phyloP scores from a whole-genome alignment of 345 rosid genomes.

The Aquilaria malaccensis region DNA sequence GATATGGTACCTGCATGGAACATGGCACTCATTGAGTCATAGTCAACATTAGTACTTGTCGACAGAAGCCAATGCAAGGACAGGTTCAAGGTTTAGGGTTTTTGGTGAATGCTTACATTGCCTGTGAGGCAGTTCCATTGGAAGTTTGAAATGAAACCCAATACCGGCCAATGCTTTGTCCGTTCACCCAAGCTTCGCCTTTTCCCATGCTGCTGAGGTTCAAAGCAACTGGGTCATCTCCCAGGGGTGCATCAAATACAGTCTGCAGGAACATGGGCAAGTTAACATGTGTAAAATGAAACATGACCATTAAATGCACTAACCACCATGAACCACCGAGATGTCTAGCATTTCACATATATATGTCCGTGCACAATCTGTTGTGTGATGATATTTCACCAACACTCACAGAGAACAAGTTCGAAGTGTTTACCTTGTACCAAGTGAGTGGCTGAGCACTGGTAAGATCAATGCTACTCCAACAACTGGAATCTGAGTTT shows the following conservation, averaged over 20 bases:
- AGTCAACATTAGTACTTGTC: neutral
- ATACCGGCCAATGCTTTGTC: conserved; percentile 74
- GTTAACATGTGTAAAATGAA: too few species aligned
- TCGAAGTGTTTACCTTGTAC: conserved; percentile 60
- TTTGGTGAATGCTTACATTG: conserved; percentile 30
- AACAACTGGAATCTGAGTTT: conserved; percentile 30
- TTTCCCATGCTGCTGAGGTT: conserved; percentile 71
- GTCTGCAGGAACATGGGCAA: conserved; percentile 29
- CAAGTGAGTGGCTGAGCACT: conserved; percentile 48
- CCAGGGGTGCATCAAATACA: conserved; percentile 48
- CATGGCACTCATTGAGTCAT: neutral
- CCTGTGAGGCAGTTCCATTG: conserved; percentile 56
- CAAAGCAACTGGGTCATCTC: conserved; percentile 46
- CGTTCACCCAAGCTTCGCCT: conserved; percentile 86
- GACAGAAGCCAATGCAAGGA: neutral
- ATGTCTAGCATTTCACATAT: neutral
- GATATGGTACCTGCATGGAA: conserved; percentile 54
- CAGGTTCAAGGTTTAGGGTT: too few species aligned
- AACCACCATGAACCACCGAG: too few species aligned
- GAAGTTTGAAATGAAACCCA: conserved; percentile 74
- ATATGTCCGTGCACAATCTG: neutral
- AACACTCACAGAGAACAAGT: neutral
- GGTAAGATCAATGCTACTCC: conserved; percentile 36
- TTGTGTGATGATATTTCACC: neutral
- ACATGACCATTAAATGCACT: too few species aligned